Base-by-base conservation (phyloP, 2,329 filamentous ascomycete genomes). In the Cladosporium sp. region DNA sequence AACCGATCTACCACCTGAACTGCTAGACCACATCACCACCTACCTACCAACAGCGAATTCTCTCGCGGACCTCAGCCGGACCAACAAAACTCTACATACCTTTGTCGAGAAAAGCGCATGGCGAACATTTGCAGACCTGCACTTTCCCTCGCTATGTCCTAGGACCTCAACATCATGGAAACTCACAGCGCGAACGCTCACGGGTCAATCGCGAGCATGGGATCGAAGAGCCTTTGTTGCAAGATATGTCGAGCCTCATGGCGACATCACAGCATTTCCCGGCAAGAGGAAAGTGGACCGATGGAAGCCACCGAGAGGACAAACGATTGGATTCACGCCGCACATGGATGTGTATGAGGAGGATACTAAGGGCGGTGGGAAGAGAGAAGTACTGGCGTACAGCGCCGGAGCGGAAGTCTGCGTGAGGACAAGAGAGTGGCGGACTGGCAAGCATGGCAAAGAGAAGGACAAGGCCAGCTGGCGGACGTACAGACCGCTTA, bases 311-410 rank as follows among this genome's bases (percentile, higher is more conserved):
- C 79, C 75, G 64, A 80, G 72, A 68, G 80, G 80, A 1, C 82
- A 81, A 78, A 88, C 80, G 65, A 85, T 88, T 72, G 87, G 87
- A 3, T 89, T 87, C 69, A 83, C 82, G 28, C 87, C 87, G 21
- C 73, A 74, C 21, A 52, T 76, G 15, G 75, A 76, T 59, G 74
- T 73, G 3, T 71, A 69, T 34, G 74, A 76, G 62, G 68, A 72
- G 12, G 65, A 74, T 51, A 6, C 47, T 11, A 71, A 68, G 7
- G 82, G 82, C 74, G 76, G 57, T 78, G 83, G 49, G 58, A 79
- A 84, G 69, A 82, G 80, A 70, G 86, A 89, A 71, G 81, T 86
- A 0, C 74, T 90, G 8, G 85, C 82, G 2, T 88, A 86, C 82
- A 86, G 86, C 62, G 87, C 87, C 14, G 87, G 85, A 0, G 83